Evolutionary conservation across 2,329 filamentous ascomycete species (phyloP), one percentile per base, ranked within the genome.

Genomic region (Amesomyces nigricolor): DNA sequence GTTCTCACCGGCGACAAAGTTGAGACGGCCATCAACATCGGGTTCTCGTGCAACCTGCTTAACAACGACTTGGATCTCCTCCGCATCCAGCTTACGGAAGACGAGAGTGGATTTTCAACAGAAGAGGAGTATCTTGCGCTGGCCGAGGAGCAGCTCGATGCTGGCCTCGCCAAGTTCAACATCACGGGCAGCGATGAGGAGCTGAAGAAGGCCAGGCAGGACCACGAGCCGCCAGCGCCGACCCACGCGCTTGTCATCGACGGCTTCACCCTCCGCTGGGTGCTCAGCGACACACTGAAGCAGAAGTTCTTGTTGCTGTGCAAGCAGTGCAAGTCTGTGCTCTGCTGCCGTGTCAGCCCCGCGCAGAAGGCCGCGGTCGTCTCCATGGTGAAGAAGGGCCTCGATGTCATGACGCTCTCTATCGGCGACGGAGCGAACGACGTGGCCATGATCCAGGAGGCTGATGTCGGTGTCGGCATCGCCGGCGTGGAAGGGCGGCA

Each of bases 11-110:
- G 95, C 61, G 94, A 99, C 78, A 99, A 97, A 73, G 92, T 97
- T 32, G 94, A 99, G 73, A 99, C 94, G 22, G 94, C 95, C 56
- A 99, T 99, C 83, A 99, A 99, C 74, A 99, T 99, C 68, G 94
- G 94, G 2, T 99, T 97, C 73, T 99, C 95, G 10, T 99, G 95
- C 76, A 99, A 99, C 65, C 79, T 99, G 32, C 81, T 99, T 53
- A 91, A 92, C 72, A 99, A 96, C 71, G 89, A 96, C 63, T 96
- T 99, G 94, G 94, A 99, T 63, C 76, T 99, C 59, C 88, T 99
- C 61, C 83, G 95, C 47, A 79, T 99, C 64, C 95, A 95, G 68
- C 80, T 94, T 30, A 82, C 88, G 1, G 89, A 95, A 61, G 86
- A 91, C 53, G 80, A 86, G 58, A 67, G 74, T 9, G 73, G 80